Evolutionary conservation across 73 alveolate genomes (phyloP).

Genomic region (Tetrahymena thermophila): DNA sequence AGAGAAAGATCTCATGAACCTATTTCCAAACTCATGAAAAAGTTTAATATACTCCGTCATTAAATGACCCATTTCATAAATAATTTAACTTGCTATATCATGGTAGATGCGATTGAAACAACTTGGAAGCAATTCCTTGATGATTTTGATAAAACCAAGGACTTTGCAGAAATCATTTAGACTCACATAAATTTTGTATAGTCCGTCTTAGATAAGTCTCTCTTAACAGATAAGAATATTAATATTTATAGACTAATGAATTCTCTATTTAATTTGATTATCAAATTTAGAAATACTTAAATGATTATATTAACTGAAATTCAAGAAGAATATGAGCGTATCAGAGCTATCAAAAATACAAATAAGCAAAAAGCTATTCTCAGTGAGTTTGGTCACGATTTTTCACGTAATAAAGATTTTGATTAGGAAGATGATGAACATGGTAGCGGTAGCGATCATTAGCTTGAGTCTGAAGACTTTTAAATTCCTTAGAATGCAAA

Average conservation of each 20-base stretch:
- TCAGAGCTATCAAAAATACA: constrained; percentile 13
- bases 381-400: not conserved
- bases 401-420: not conserved
- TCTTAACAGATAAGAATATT: constrained; percentile 67
- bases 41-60: constrained; percentile 59
- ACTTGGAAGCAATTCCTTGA: constrained; percentile 81
- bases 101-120: constrained; percentile 90
- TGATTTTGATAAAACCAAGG: constrained; percentile 68
- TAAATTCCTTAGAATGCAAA: constrained; percentile 3
- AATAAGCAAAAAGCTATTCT: constrained; percentile 14
- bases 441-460: constrained; percentile 2
- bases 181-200: constrained; percentile 69
- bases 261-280: constrained; percentile 68
- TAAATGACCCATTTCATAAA: constrained; percentile 81
- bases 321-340: constrained; percentile 43
- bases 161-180: constrained; percentile 73
- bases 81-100: constrained; percentile 79
- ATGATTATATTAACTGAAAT: constrained; percentile 65
- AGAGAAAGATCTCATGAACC: constrained; percentile 57
- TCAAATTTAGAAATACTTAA: constrained; percentile 66
- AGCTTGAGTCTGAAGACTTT: not conserved
- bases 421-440: not conserved
- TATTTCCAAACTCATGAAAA: constrained; percentile 45
- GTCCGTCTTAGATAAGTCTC: constrained; percentile 69
- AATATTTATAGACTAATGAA: constrained; percentile 53